phyloP scores from a whole-genome alignment of 192 early-diverging fungal genomes.

The Linnemannia elongata region DNA sequence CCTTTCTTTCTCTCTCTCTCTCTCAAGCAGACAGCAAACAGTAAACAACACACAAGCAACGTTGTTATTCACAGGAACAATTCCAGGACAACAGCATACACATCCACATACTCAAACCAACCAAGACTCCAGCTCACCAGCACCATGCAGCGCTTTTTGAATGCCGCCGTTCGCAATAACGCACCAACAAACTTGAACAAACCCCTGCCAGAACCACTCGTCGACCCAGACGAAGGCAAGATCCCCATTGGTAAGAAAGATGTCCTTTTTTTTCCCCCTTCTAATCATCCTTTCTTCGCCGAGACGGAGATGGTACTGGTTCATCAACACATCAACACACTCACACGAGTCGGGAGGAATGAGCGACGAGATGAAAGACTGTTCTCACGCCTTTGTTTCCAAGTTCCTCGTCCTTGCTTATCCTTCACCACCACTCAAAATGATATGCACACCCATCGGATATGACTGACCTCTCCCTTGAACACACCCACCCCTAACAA shows the following conservation, averaged over 20 bases:
- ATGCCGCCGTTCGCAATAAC: conserved; percentile 13
- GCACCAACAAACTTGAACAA: conserved; percentile 41
- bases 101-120: neutral
- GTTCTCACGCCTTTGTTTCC: too few relatives aligned
- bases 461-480: neutral
- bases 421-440: too few relatives aligned
- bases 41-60: neutral
- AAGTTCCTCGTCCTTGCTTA: too few relatives aligned
- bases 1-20: neutral
- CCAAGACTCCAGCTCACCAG: neutral
- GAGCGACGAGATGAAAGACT: too few relatives aligned
- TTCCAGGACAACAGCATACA: neutral
- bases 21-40: neutral
- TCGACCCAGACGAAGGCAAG: conserved; percentile 55
- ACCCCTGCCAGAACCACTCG: conserved; percentile 50
- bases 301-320: neutral
- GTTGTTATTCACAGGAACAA: neutral
- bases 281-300: neutral
- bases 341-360: too few relatives aligned
- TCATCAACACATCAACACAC: too few relatives aligned
- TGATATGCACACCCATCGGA: too few relatives aligned
- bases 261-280: neutral
- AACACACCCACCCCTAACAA: neutral
- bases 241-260: conserved; percentile 47
- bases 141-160: conserved; percentile 43